These are phyloP conservation scores for Cyberlindnera subsufficiens DNA, from an alignment of 805 yeast species.

Conservation along the genomic window DNA sequence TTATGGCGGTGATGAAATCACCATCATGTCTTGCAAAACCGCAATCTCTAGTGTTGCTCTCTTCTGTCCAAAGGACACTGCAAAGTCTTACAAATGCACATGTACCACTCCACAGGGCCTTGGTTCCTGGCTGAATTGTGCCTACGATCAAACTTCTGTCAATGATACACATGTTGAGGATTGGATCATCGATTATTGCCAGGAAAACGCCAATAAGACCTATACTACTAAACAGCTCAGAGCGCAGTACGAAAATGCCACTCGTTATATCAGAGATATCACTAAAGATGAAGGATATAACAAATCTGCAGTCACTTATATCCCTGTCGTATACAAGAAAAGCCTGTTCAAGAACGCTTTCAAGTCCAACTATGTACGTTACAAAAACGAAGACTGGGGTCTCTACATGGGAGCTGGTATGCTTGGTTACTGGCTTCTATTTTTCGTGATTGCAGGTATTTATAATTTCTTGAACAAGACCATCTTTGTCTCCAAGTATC, in stretches of 20 bases:
- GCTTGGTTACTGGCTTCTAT: slow-evolving; percentile 43
- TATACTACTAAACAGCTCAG: slow-evolving; percentile 31
- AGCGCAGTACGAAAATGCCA: slow-evolving; percentile 38
- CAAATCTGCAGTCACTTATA: slow-evolving; percentile 24
- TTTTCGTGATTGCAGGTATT: slow-evolving; percentile 36
- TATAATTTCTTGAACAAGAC: slow-evolving; percentile 16
- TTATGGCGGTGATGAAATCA: slow-evolving; percentile 10
- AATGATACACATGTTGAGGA: slow-evolving; percentile 14
- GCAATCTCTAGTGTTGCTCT: slow-evolving; percentile 17
- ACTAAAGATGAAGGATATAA: slow-evolving; percentile 29
- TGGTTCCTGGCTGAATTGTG: slow-evolving; percentile 27
- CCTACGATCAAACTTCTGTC: slow-evolving; percentile 12
- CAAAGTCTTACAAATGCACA: slow-evolving; percentile 19
- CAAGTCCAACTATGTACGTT: slow-evolving; percentile 25
- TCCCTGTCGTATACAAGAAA: slow-evolving; percentile 31
- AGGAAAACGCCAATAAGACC: slow-evolving; percentile 7
- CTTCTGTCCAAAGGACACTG: slow-evolving; percentile 21
- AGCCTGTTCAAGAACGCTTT: slow-evolving; percentile 22
- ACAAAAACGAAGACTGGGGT: slow-evolving; percentile 33
- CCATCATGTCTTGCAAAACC: slow-evolving; percentile 22
- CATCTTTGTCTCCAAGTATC: slow-evolving; percentile 12
- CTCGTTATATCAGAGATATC: slow-evolving; percentile 32
- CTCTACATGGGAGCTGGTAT: slow-evolving; percentile 41
- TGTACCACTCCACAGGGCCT: slow-evolving; percentile 25
- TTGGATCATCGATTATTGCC: slow-evolving; percentile 24